Base-by-base conservation (phyloP, 1,284 basidiomycete species). In the Ceratobasidium sp. region DNA sequence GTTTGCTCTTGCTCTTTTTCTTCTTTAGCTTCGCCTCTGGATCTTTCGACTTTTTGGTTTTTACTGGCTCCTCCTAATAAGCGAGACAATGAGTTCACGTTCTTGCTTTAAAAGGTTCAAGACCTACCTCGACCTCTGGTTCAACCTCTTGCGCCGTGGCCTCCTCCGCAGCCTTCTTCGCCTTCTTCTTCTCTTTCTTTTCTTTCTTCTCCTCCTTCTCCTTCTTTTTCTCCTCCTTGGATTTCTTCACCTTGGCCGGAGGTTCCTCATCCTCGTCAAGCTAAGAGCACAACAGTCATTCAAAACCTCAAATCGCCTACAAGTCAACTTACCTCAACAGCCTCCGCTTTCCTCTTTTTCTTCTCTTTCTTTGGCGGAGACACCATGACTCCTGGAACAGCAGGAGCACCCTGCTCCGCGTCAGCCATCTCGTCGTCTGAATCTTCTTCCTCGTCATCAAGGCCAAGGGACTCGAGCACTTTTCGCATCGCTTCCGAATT, bases 401-500 rank as follows among this genome's bases (percentile, higher is more conserved):
- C n/a, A n/a, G n/a, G n/a, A n/a, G n/a, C 85, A 80, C 92, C 90
- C 46, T 87, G 87, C 82, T 86, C 86, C 52, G 87, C 87, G 61
- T 90, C 89, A 70, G 90, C 89, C 82, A 89, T 88, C 59, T 86
- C 83, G 20, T 85, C 86, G 23, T 84, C 85, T 23, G 85, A 86
- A 40, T 89, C 90, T 15, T 91, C 90, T 17, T 91, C 91, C 13
- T 91, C 91, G 0, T 88, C 89, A 26, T 93, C 94, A 57, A 93
- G 83, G 54, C 91, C 92, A 69, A 98, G 91, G 71, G 91, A 90
- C 56, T 94, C 91, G 80, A 98, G 84, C 9, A 97, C 97, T 85
- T 95, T 96, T 82, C 92, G 91, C 83, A 98, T 96, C 33, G 93
- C 93, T 80, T 96, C 95, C 26, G 93, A 89, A 81, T 96, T 96